These are phyloP conservation scores for Seminavis robusta DNA, from an alignment of 108 stramenopile species.

Conservation along the genomic window DNA sequence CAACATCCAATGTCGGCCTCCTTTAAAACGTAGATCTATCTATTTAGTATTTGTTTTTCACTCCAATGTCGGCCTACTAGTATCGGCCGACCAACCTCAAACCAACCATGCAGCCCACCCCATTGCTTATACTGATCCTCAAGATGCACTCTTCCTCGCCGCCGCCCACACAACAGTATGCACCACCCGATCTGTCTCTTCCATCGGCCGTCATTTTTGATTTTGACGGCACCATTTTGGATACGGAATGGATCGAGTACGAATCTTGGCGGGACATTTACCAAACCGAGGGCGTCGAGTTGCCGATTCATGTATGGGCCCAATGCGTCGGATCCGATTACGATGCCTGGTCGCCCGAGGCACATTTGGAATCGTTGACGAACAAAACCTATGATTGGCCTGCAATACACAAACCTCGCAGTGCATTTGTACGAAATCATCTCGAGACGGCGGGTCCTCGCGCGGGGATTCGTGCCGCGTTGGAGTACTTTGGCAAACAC, in stretches of 20 bases:
- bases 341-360: constrained; percentile 78
- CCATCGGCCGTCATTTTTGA: constrained; percentile 81
- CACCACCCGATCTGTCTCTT: too few species aligned
- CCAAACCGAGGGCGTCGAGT: constrained; percentile 34
- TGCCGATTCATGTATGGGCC: constrained; percentile 15
- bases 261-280: constrained; percentile 65
- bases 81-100: too few species aligned
- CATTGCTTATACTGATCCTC: too few species aligned
- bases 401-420: too few species aligned
- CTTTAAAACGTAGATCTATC: too few species aligned
- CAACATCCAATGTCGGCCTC: too few species aligned
- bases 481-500: constrained; percentile 28
- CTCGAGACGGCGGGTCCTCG: constrained; percentile 71
- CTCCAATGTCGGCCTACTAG: too few species aligned
- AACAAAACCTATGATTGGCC: constrained; percentile 35
- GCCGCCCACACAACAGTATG: too few species aligned
- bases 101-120: too few species aligned
- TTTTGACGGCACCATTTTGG: constrained; percentile 78
- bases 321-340: constrained; percentile 13
- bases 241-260: constrained; percentile 68
- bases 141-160: too few species aligned
- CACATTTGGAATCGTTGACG: constrained; percentile 17
- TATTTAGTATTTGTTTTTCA: too few species aligned
- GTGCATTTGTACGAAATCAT: too few species aligned
- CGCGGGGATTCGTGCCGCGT: constrained; percentile 47